Base-by-base conservation (phyloP, 1,139 yeast species). In the Debaryomyces subglobosus region DNA sequence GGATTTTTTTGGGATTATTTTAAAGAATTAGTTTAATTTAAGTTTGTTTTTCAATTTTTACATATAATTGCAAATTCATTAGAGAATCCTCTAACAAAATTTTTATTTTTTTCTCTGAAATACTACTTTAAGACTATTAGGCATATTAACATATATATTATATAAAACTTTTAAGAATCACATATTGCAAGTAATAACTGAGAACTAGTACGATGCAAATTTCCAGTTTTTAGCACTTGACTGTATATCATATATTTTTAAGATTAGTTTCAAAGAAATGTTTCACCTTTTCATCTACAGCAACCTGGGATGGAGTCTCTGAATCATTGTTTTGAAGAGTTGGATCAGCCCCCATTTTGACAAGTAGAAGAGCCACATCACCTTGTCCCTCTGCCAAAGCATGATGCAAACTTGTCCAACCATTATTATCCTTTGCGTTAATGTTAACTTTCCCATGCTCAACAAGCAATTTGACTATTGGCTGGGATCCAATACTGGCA, bases 321-420 rank as follows among this genome's bases (percentile, higher is more conserved):
- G 85, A 90, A 10, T 84, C 85, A 2, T 61, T 54, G 55, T 79
- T 82, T 43, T 66, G 72, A 5, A 76, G 53, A 2, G 65, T 63
- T 2, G 74, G 70, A 58, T 88, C 90, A 0, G 96, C 97, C 0
- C 95, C 95, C 25, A 76, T 71, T 41, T 77, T 74, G 5, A 85
- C 82, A 44, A 92, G 69, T 37, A 72, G 60, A 2, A 82, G 76
- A 0, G 89, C 96, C 7, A 83, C 81, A 50, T 89, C 97, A 2
- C 86, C 92, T 61, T 86, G 86, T 0, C 97, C 97, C 64, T 92
- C 99, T 0, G 97, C 94, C 47, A 88, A 69, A 0, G 98, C 97
- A 65, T 90, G 96, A 64, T 90, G 96, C 55, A 92, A 65, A 0
- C 96, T 84, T 0, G 96, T 88, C 92, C 95, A 89, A 0, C 96